phyloP scores from a whole-genome alignment of 805 yeast species.

The Tetrapisispora taiwanensis region DNA sequence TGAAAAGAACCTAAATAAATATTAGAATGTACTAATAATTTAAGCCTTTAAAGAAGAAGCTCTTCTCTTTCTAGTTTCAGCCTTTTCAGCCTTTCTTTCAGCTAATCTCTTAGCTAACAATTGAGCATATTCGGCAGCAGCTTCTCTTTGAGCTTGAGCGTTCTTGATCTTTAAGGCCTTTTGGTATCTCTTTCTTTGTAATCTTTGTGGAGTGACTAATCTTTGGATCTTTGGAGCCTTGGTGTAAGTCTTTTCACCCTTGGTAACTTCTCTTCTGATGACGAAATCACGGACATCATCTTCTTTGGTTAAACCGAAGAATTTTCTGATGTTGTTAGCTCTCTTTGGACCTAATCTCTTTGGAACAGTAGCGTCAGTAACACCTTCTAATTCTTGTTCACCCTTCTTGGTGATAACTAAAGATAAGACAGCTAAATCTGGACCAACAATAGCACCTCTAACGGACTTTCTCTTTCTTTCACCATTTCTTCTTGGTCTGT shows the following conservation, averaged over 20 bases:
- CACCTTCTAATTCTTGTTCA: conserved; percentile 89
- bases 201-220: conserved; percentile 96
- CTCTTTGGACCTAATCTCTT: conserved; percentile 99
- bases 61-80: conserved; percentile 99
- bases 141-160: conserved; percentile 99
- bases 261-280: conserved; percentile 95
- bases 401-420: conserved; percentile 95
- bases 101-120: conserved; percentile 95
- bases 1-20: conserved; percentile 4
- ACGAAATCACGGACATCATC: conserved; percentile 65
- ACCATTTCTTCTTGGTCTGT: conserved; percentile 99
- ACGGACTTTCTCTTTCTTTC: conserved; percentile 99
- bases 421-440: conserved; percentile 92
- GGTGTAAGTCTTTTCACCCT: conserved; percentile 97
- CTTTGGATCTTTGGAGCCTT: conserved; percentile 99
- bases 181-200: conserved; percentile 98
- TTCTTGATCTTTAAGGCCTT: conserved; percentile 87
- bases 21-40: conserved; percentile 12
- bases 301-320: conserved; percentile 70
- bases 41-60: conserved; percentile 96
- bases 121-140: conserved; percentile 99
- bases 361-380: conserved; percentile 90
- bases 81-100: conserved; percentile 97
- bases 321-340: conserved; percentile 99
- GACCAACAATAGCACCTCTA: conserved; percentile 98